Evolutionary conservation across 495 filamentous ascomycete genomes (phyloP).

Genomic region (Aspergillus nidulans): DNA sequence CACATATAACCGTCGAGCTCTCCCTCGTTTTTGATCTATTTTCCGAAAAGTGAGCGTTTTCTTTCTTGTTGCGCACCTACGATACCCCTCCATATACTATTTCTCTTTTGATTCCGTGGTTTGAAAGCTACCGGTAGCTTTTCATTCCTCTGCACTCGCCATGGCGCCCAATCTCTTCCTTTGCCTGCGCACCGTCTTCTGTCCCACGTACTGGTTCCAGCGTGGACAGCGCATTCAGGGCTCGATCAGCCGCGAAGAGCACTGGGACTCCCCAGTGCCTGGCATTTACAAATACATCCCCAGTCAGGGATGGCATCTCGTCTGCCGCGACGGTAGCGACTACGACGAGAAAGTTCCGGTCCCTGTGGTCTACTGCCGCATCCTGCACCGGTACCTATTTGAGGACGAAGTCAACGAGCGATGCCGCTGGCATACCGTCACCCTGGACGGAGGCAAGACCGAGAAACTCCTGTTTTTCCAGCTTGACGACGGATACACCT

Average conservation of each 20-base stretch:
- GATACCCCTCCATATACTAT: conserved; percentile 8
- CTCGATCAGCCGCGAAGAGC: conserved; percentile 36
- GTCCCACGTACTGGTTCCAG: conserved; percentile 44
- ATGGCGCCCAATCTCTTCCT: conserved; percentile 48
- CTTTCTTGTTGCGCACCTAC: conserved; percentile 9
- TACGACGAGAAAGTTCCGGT: conserved; percentile 36
- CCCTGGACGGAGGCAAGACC: conserved; percentile 29
- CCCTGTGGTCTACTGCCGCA: conserved; percentile 43
- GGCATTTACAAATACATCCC: conserved; percentile 45
- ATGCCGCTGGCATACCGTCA: conserved; percentile 38
- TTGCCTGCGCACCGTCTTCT: conserved; percentile 38
- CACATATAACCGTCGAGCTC: conserved; percentile 28
- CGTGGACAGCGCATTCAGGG: conserved; percentile 35
- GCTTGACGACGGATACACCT: conserved; percentile 40
- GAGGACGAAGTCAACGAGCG: conserved; percentile 41
- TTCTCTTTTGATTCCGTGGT: background rate
- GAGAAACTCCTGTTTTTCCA: conserved; percentile 41
- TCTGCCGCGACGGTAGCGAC: conserved; percentile 34
- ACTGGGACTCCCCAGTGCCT: conserved; percentile 43
- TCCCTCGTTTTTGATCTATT: conserved; percentile 20
- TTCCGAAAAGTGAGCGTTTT: conserved; percentile 23
- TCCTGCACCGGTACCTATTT: conserved; percentile 45
- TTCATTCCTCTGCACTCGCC: conserved; percentile 1
- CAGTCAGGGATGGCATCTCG: conserved; percentile 41
- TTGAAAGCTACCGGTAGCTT: conserved; percentile 7